phyloP scores from a whole-genome alignment of 257 asterid species.

The Penstemon barbatus region DNA sequence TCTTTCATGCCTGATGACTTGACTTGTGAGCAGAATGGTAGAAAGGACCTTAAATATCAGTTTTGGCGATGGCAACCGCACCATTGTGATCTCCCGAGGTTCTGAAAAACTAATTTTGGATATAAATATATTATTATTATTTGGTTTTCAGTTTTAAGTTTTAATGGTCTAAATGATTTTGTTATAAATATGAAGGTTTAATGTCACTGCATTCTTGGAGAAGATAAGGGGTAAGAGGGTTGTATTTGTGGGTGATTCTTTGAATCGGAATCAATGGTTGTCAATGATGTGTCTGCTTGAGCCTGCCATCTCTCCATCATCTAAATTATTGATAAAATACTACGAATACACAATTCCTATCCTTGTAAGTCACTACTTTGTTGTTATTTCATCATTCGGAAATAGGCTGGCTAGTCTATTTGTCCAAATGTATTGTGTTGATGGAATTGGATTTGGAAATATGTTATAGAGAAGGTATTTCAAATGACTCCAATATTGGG shows the following conservation, averaged over 20 bases:
- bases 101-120: neutral
- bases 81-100: conserved; percentile 36
- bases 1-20: conserved; percentile 38
- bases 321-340: neutral
- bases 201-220: conserved; percentile 41
- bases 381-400: no score
- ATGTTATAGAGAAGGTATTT: no score
- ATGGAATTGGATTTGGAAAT: no score
- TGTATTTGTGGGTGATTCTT: conserved; percentile 51
- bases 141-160: neutral
- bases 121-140: neutral
- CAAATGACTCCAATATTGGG: no score
- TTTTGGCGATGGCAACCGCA: conserved; percentile 58
- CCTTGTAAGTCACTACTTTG: no score
- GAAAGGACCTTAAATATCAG: conserved; percentile 37
- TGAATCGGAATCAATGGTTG: conserved; percentile 47
- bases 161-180: neutral
- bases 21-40: conserved; percentile 43
- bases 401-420: no score
- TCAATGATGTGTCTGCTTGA: conserved; percentile 51
- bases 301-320: conserved; percentile 30
- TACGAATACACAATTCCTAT: neutral
- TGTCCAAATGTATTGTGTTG: no score
- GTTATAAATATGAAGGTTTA: conserved; percentile 33
- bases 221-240: conserved; percentile 46